phyloP scores from a whole-genome alignment of 2,329 filamentous ascomycete species.

The Thermoascus crustaceus region DNA sequence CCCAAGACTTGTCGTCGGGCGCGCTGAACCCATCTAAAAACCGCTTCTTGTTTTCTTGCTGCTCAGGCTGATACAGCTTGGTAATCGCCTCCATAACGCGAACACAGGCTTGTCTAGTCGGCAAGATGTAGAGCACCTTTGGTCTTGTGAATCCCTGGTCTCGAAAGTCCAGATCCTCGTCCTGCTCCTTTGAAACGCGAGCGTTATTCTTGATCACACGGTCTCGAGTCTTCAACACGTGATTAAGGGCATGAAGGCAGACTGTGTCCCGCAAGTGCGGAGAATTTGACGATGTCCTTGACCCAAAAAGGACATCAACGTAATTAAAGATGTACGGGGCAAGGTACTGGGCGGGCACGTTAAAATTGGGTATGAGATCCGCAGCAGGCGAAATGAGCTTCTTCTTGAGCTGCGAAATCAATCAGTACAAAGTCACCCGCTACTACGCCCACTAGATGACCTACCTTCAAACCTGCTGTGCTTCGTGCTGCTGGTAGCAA shows the following conservation, averaged over 20 bases:
- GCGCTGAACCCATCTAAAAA: conserved; percentile 78
- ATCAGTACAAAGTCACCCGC: neutral
- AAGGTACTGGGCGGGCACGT: conserved; percentile 55
- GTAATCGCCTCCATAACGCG: conserved; percentile 70
- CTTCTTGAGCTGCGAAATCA: conserved; percentile 58
- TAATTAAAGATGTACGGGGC: conserved; percentile 73
- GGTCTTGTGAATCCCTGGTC: conserved; percentile 95
- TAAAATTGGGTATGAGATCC: conserved; percentile 50
- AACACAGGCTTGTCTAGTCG: conserved; percentile 79
- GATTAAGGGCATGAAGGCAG: conserved; percentile 81
- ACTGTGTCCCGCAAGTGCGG: conserved; percentile 60
- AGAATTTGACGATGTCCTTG: conserved; percentile 61
- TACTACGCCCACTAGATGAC: neutral
- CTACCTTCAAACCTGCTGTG: conserved; percentile 29
- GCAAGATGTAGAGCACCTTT: conserved; percentile 83
- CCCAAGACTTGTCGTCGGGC: conserved; percentile 58
- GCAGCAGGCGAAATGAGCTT: conserved; percentile 52
- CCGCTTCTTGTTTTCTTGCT: conserved; percentile 89
- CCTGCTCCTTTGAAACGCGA: conserved; percentile 60
- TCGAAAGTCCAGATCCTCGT: conserved; percentile 63
- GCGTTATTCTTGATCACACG: conserved; percentile 87
- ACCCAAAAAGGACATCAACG: conserved; percentile 68
- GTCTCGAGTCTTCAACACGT: conserved; percentile 88
- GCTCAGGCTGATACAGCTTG: conserved; percentile 68
- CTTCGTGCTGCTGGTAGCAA: conserved; percentile 23